Base-by-base conservation (phyloP, 129 eudicot species). In the Cynara cardunculus region DNA sequence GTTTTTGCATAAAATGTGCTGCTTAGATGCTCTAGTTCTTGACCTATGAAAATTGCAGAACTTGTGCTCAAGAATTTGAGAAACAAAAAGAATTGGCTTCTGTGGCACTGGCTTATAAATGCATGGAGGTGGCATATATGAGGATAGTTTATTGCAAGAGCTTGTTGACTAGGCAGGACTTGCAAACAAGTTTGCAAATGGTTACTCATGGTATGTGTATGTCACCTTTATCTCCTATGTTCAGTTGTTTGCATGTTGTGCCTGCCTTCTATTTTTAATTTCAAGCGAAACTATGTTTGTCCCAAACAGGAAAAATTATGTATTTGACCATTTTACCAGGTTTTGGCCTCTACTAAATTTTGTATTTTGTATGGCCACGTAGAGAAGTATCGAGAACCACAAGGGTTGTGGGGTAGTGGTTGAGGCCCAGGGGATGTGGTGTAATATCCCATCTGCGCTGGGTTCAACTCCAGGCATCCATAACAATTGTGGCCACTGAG, bases 21-120 rank as follows among this genome's bases (percentile, higher is more conserved):
- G 59, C 64, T 56, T 9, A 21, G 22, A 62, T 80, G 77, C 66
- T 62, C 65, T 59, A 73, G 49, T 64, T 62, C 69, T 67, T 82
- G 83, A 84, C 70, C 21, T 68, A 14, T 28, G 56, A 37, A 44
- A 77, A 75, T 12, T 90, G 86, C 89, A 96, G 99, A 78, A 53
- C 80, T 59, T 93, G 97, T 86, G 97, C 92, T 28, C 85, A 65
- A 79, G 98, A 93, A 88, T 96, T 81, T 39, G 92, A 88, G 83
- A 89, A 87, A 73, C 81, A 75, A 73, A 82, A 85, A 80, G 97
- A 96, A 78, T 78, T 89, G 93, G 91, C 87, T 62, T 86, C 91
- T 59, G 91, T 97, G 77, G 87, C 97, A 61, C 68, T 96, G 91
- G 99, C 98, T 27, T 96, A 93, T 87, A 96, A 96, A 87, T 96